Evolutionary conservation across 371 early-diverging fungal species (phyloP).

Genomic region (Mucor plumbeus): DNA sequence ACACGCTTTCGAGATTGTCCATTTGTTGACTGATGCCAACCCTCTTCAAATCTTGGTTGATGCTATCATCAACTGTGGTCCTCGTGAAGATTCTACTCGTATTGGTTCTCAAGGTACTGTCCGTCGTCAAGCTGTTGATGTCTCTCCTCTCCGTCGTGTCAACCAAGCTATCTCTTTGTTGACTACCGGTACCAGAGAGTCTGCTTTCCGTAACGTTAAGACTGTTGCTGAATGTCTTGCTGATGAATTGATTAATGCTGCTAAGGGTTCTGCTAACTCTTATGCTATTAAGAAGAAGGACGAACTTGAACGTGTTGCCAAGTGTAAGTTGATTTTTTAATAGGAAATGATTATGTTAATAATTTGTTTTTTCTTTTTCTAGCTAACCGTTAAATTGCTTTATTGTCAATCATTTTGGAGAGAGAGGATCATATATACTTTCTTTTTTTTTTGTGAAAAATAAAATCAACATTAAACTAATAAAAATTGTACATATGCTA

Average conservation of each 20-base stretch:
- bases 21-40: slow-evolving; percentile 97
- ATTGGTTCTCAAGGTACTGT: slow-evolving; percentile 98
- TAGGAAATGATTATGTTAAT: neutral
- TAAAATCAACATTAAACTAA: no score
- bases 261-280: slow-evolving; percentile 95
- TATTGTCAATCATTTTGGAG: neutral
- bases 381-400: slow-evolving; percentile 32
- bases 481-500: no score
- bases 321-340: slow-evolving; percentile 26
- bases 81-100: slow-evolving; percentile 99
- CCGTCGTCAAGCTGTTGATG: slow-evolving; percentile 99
- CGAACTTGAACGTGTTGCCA: slow-evolving; percentile 83
- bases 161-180: slow-evolving; percentile 95
- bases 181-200: slow-evolving; percentile 79
- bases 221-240: slow-evolving; percentile 99
- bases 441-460: no score
- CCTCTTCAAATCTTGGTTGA: slow-evolving; percentile 98
- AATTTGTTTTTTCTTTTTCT: neutral
- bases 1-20: slow-evolving; percentile 98
- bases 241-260: slow-evolving; percentile 99
- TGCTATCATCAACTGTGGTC: slow-evolving; percentile 99
- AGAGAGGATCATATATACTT: no score
- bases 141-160: slow-evolving; percentile 97
- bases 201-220: slow-evolving; percentile 68
- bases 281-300: slow-evolving; percentile 99